Evolutionary conservation across 371 early-diverging fungal species (phyloP), one percentile per base, ranked within the genome.

Genomic region (Mucor sp.): DNA sequence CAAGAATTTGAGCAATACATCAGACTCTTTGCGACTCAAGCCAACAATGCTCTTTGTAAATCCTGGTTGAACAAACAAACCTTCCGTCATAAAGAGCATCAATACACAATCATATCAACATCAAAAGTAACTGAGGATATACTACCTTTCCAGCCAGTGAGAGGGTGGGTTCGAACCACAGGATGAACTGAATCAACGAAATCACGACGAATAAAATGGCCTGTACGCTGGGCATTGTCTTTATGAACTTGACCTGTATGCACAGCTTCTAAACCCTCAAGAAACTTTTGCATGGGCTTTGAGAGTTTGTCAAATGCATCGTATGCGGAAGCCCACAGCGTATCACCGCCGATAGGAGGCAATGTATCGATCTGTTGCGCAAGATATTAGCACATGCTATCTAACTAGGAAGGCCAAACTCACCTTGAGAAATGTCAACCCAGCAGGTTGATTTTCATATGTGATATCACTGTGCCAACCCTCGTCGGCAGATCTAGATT

Each of bases 121-220:
- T 2, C 6, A 30, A 6, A 30, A n/a, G n/a, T 30, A 30, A 30
- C 30, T 6, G 2, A 30, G 4, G 2, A 30, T 6, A 30, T 35
- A 11, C 1, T 37, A 37, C 37, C 37, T 74, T 88, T 89, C 86
- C 86, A 86, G 19, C 87, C 85, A n/a, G 90, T 89, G 27, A 90
- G 82, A 41, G 90, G 90, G 65, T 90, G 85, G 9, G 87, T 87
- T 55, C 90, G 84, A 53, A 90, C 62, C 4, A 88, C 63, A 14
- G 89, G 90, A 63, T 89, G 89, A 4, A 39, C 47, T 8, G 76
- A 67, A 48, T 77, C 84, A 47, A 78, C 78, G 48, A 74, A 62
- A 32, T 80, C 76, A 43, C 84, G 77, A 27, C 84, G 84, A 32
- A 82, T 69, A 65, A 73, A 71, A 15, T 70, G 68, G 28, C 84